Conservation (phyloP, 768 basidiomycete species). For the Hirschioporus abietinus region DNA sequence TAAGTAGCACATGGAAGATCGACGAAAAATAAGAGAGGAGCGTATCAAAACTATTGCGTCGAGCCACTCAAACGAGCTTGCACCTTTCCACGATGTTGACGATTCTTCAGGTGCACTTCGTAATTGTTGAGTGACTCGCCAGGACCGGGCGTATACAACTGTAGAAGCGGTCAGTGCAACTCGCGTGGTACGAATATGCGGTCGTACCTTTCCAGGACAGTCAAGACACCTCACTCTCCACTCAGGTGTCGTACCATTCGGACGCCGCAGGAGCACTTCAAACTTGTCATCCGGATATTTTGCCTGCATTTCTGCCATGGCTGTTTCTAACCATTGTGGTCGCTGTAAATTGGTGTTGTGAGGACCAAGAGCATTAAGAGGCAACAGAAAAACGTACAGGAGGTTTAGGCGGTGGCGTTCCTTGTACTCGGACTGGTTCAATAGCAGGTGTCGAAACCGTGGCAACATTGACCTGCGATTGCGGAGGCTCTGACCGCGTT, state of each 20-base stretch:
- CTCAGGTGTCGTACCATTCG: slow-evolving; percentile 55
- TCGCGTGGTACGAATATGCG: not conserved
- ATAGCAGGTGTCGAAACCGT: not conserved
- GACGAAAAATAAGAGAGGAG: not conserved
- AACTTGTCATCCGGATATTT: slow-evolving; percentile 82
- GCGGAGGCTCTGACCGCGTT: not conserved
- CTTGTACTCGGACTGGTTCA: not conserved
- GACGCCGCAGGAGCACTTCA: slow-evolving; percentile 64
- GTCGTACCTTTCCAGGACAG: slow-evolving; percentile 84
- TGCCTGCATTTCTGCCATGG: slow-evolving; percentile 62
- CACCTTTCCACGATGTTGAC: slow-evolving; percentile 72
- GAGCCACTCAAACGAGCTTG: slow-evolving; percentile 39
- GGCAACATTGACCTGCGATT: slow-evolving; percentile 3
- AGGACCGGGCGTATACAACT: slow-evolving; percentile 90
- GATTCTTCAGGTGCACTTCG: slow-evolving; percentile 87
- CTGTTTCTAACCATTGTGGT: slow-evolving; percentile 66
- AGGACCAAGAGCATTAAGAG: not conserved
- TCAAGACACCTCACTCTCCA: slow-evolving; percentile 92
- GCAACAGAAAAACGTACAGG: not conserved
- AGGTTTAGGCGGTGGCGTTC: not conserved
- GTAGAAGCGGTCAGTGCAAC: slow-evolving; percentile 12
- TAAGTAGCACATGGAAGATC: not conserved
- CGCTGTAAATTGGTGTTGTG: slow-evolving; percentile 27
- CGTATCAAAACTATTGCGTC: not conserved
- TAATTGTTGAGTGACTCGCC: slow-evolving; percentile 85